phyloP scores from a whole-genome alignment of 805 yeast species.

The Yarrowia sp. region DNA sequence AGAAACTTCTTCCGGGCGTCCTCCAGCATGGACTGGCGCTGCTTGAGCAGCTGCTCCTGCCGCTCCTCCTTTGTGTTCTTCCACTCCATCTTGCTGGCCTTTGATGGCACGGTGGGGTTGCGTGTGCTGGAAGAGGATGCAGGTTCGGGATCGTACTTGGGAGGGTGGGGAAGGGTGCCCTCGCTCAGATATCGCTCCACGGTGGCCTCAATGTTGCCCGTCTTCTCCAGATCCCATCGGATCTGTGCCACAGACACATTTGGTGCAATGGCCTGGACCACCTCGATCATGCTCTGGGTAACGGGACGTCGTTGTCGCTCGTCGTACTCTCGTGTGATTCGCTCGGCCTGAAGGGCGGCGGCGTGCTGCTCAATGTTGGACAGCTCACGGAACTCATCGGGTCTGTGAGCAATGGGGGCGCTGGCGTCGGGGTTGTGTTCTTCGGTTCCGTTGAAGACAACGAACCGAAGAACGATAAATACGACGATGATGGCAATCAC shows the following conservation, averaged over 20 bases:
- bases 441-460: constrained; percentile 20
- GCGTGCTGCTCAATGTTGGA: constrained; percentile 7
- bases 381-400: constrained; percentile 10
- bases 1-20: constrained; percentile 57
- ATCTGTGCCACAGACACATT: constrained; percentile 65
- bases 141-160: constrained; percentile 26
- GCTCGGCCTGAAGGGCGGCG: constrained; percentile 14
- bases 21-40: constrained; percentile 56
- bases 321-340: not conserved
- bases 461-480: constrained; percentile 28
- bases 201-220: constrained; percentile 70
- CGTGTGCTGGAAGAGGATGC: constrained; percentile 12
- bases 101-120: constrained; percentile 24
- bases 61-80: constrained; percentile 44
- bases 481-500: constrained; percentile 30
- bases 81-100: constrained; percentile 40
- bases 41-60: constrained; percentile 45
- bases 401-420: constrained; percentile 16
- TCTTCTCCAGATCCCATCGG: constrained; percentile 62
- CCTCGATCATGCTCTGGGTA: constrained; percentile 62
- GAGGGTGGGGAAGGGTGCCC: constrained; percentile 50
- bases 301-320: constrained; percentile 11
- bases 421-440: not conserved
- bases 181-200: constrained; percentile 65
- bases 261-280: constrained; percentile 82